Evolutionary conservation across 805 yeast genomes (phyloP).

Genomic region (Tetrapisispora taiwanensis): DNA sequence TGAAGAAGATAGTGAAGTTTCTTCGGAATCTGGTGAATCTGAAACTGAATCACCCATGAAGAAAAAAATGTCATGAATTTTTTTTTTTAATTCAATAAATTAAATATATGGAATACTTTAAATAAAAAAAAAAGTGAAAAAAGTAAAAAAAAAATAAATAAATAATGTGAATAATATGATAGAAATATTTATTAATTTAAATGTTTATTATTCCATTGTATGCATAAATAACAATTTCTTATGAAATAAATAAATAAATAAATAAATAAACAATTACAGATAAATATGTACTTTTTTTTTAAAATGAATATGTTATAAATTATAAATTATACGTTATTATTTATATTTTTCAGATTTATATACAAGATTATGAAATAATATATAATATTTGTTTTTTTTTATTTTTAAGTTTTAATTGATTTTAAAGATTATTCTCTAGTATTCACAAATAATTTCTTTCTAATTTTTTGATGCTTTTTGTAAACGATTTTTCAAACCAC

Average conservation of each 20-base stretch:
- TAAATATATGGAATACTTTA: too few relatives aligned
- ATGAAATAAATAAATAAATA: not conserved
- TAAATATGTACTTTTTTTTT: not conserved
- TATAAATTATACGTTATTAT: not conserved
- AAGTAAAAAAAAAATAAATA: not conserved
- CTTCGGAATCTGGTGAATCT: slow-evolving; percentile 2
- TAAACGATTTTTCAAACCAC: slow-evolving; percentile 56
- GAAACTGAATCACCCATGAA: not conserved
- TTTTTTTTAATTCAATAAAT: not conserved
- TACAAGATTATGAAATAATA: slow-evolving; percentile 1
- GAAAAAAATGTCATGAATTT: not conserved
- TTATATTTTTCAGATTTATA: not conserved
- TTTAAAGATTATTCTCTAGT: not conserved
- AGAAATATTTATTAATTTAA: not conserved
- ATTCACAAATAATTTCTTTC: not conserved
- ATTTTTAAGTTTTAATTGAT: not conserved
- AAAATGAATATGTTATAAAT: not conserved
- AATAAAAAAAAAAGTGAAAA: too few relatives aligned
- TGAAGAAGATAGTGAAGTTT: not conserved
- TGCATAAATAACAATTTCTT: slow-evolving; percentile 1
- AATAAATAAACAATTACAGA: not conserved
- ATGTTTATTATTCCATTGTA: not conserved
- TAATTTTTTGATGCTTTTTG: slow-evolving; percentile 14
- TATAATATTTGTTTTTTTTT: too few relatives aligned
- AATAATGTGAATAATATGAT: not conserved